Conservation (phyloP, 768 basidiomycete genomes). For the Phaeotremella fagi region DNA sequence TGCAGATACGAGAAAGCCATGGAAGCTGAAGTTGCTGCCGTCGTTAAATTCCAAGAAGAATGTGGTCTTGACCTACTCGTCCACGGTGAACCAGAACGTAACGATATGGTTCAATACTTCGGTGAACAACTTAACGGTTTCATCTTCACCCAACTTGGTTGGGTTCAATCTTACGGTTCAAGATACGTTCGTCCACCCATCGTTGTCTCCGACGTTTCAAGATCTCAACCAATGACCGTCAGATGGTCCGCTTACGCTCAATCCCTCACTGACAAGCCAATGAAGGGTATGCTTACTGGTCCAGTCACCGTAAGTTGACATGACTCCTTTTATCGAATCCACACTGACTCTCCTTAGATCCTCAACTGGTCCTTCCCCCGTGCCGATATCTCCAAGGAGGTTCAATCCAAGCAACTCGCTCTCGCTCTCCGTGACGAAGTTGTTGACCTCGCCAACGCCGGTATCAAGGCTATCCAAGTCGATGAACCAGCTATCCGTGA, state of each 20-base stretch:
- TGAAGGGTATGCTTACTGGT: conserved; percentile 99
- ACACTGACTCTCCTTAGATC: conserved; percentile 58
- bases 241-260: conserved; percentile 96
- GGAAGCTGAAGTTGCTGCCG: conserved; percentile 90
- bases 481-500: conserved; percentile 99
- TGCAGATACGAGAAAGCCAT: conserved; percentile 84
- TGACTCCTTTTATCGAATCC: neutral
- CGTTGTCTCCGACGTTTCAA: conserved; percentile 95
- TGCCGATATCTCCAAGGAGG: conserved; percentile 89
- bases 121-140: conserved; percentile 93
- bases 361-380: conserved; percentile 99
- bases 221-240: conserved; percentile 87
- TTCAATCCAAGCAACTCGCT: conserved; percentile 97
- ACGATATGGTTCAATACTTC: conserved; percentile 99
- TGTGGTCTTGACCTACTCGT: conserved; percentile 94
- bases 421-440: conserved; percentile 98
- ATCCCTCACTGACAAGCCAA: conserved; percentile 82
- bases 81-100: conserved; percentile 97
- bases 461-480: conserved; percentile 96
- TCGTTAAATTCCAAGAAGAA: conserved; percentile 95
- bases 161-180: conserved; percentile 99
- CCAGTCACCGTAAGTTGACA: conserved; percentile 58
- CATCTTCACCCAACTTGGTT: conserved; percentile 95
- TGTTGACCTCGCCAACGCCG: conserved; percentile 90
- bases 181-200: conserved; percentile 99